These are phyloP conservation scores for Ophidiomyces ophidiicola DNA, from an alignment of 2,329 filamentous ascomycete species.

Conservation along the genomic window DNA sequence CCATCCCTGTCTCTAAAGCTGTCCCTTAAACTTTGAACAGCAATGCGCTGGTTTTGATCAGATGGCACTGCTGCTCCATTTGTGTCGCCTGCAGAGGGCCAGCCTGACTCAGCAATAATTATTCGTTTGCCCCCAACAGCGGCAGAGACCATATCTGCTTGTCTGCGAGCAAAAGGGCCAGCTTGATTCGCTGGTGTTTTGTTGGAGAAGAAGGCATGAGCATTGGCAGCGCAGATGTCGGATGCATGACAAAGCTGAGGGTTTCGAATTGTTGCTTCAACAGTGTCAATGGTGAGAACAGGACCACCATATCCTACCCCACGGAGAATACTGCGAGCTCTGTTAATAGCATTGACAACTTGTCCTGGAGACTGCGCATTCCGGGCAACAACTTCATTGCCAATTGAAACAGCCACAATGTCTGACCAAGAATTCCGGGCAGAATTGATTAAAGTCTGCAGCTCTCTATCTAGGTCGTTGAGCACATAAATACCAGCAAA, in stretches of 20 bases:
- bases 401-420: slow-evolving; percentile 61
- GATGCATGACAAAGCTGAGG: slow-evolving; percentile 58
- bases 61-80: slow-evolving; percentile 61
- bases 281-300: slow-evolving; percentile 71
- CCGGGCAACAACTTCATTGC: slow-evolving; percentile 68
- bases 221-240: slow-evolving; percentile 71
- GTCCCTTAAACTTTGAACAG: slow-evolving; percentile 52
- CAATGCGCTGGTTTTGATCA: slow-evolving; percentile 51
- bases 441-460: slow-evolving; percentile 49
- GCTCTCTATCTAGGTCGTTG: slow-evolving; percentile 42
- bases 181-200: slow-evolving; percentile 47
- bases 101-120: slow-evolving; percentile 72
- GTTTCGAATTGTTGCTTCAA: slow-evolving; percentile 53
- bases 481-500: slow-evolving; percentile 65
- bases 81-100: slow-evolving; percentile 56
- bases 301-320: slow-evolving; percentile 55
- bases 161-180: slow-evolving; percentile 53
- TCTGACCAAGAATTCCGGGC: slow-evolving; percentile 53
- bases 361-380: slow-evolving; percentile 39
- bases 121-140: slow-evolving; percentile 45
- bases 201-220: slow-evolving; percentile 71
- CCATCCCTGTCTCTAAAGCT: slow-evolving; percentile 38
- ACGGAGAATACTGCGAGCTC: slow-evolving; percentile 47
- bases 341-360: slow-evolving; percentile 47
- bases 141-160: slow-evolving; percentile 38